Percentiles rank a stretch among this genome's conserved stretches.
These are phyloP conservation scores for Chlorella sp. DNA, from an alignment of 139 green algal species.

Conservation along the genomic window DNA sequence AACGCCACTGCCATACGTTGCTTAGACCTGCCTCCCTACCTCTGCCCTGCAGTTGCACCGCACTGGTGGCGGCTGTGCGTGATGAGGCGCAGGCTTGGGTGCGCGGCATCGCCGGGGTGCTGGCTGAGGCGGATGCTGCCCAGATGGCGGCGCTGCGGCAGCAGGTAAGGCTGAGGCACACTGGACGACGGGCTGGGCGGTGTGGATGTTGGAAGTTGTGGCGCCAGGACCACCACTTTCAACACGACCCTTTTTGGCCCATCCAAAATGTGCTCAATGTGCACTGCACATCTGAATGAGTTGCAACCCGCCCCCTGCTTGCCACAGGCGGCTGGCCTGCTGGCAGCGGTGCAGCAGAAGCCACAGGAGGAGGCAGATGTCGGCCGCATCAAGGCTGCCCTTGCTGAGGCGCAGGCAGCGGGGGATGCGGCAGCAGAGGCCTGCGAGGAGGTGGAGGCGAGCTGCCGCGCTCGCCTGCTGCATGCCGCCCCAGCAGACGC, in stretches of 20 bases:
- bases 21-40: slow-evolving; percentile 67
- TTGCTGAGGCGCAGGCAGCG: background rate
- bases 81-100: slow-evolving; percentile 82
- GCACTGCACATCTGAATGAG: too few relatives aligned
- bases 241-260: background rate
- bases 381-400: background rate
- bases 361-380: background rate
- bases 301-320: background rate
- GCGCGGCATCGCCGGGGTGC: slow-evolving; percentile 20
- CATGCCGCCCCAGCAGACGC: background rate
- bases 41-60: slow-evolving; percentile 59
- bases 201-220: background rate
- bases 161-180: background rate
- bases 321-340: background rate
- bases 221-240: background rate
- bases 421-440: background rate
- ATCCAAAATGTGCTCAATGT: background rate
- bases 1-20: slow-evolving; percentile 50
- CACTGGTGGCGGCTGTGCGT: slow-evolving; percentile 67
- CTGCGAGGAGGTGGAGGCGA: background rate
- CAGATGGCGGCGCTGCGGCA: background rate
- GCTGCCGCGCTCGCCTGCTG: background rate
- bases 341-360: background rate
- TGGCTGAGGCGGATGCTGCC: background rate
- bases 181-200: background rate